phyloP scores from a whole-genome alignment of 225 moss, liverwort and hornwort genomes.

The Straminergon stramineum region DNA sequence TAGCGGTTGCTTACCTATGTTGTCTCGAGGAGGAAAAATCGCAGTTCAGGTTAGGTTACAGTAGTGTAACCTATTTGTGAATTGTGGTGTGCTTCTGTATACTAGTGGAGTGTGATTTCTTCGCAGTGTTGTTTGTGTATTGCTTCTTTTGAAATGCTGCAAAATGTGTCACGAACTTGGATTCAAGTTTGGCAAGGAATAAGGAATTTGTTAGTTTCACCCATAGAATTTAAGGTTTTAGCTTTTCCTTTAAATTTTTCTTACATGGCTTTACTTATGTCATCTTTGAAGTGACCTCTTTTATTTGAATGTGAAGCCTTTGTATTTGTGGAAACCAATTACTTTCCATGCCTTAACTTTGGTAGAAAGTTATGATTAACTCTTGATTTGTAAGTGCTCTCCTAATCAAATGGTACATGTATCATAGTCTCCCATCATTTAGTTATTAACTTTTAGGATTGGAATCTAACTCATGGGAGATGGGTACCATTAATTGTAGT shows the following conservation, averaged over 20 bases:
- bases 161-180: neutral
- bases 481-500: neutral
- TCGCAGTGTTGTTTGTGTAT: neutral
- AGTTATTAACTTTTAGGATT: neutral
- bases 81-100: neutral
- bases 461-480: neutral
- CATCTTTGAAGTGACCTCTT: neutral
- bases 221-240: neutral
- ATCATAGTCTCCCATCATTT: neutral
- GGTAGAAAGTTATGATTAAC: neutral
- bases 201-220: neutral
- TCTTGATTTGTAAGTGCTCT: neutral
- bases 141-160: neutral
- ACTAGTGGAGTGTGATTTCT: neutral
- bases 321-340: neutral
- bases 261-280: neutral
- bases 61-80: neutral
- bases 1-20: neutral
- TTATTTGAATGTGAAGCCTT: neutral
- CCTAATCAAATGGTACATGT: neutral
- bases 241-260: neutral
- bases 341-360: neutral
- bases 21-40: neutral
- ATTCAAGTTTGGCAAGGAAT: neutral
- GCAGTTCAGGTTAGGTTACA: neutral